These are phyloP conservation scores for Trichoderma sp. DNA, from an alignment of 2,329 filamentous ascomycete genomes.

Conservation along the genomic window DNA sequence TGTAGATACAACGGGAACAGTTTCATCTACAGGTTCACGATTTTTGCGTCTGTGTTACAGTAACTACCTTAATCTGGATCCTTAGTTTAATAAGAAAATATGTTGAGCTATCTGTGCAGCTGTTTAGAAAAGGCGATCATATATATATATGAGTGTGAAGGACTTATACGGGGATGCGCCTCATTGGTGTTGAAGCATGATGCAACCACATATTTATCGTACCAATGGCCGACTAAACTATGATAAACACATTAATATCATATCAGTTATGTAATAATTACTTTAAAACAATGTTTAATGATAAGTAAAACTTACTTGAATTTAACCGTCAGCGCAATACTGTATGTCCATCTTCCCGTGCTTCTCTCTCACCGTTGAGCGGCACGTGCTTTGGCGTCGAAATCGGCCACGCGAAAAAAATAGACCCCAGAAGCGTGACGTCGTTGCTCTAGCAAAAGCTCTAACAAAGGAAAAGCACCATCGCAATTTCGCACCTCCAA, in stretches of 20 bases:
- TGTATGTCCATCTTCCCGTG: too few relatives aligned
- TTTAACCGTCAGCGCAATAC: background rate
- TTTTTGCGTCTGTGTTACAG: background rate
- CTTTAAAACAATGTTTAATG: background rate
- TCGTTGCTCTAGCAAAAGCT: conserved; percentile 3
- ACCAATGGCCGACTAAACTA: background rate
- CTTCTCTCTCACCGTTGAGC: background rate
- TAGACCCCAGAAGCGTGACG: conserved; percentile 13
- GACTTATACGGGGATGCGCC: background rate
- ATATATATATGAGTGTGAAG: background rate
- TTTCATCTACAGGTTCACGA: background rate
- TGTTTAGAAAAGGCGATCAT: background rate
- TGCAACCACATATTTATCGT: too few relatives aligned
- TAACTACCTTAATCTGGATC: background rate
- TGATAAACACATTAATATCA: background rate
- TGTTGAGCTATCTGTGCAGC: background rate
- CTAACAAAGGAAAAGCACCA: background rate
- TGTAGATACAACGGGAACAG: background rate
- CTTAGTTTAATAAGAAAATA: background rate
- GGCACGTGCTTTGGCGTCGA: conserved; percentile 17
- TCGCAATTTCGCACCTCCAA: background rate
- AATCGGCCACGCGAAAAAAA: conserved; percentile 12
- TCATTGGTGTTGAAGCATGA: background rate
- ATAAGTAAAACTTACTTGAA: background rate
- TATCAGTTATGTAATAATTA: background rate